Conservation (phyloP, 331 rosid species). For the Rosa hybrid region DNA sequence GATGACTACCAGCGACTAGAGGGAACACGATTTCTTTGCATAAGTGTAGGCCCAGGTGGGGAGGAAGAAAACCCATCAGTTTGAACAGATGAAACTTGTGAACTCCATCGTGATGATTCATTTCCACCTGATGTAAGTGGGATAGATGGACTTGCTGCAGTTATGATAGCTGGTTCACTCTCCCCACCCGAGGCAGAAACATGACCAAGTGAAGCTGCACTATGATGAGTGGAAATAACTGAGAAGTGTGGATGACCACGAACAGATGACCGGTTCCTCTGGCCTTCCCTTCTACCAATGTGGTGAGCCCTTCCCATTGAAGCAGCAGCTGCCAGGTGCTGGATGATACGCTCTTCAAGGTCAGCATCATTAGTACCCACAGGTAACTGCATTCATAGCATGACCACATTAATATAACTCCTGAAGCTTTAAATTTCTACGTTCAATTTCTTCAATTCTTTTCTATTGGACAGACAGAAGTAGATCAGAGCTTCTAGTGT, state of each 20-base stretch:
- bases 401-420: constrained; percentile 19
- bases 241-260: constrained; percentile 62
- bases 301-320: constrained; percentile 74
- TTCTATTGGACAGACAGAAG: neutral
- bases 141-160: constrained; percentile 51
- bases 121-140: constrained; percentile 44
- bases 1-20: constrained; percentile 48
- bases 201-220: constrained; percentile 40
- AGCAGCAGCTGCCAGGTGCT: constrained; percentile 93
- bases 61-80: constrained; percentile 46
- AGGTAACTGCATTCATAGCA: constrained; percentile 44
- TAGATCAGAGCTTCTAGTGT: neutral
- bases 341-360: constrained; percentile 78
- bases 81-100: constrained; percentile 36
- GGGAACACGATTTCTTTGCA: constrained; percentile 38
- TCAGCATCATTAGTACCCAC: constrained; percentile 51
- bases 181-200: constrained; percentile 43
- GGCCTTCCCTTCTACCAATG: constrained; percentile 63
- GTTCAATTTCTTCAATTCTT: neutral
- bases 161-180: constrained; percentile 43
- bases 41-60: constrained; percentile 40
- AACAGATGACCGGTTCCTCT: constrained; percentile 45
- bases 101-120: constrained; percentile 46
- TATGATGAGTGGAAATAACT: constrained; percentile 56
- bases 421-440: neutral